phyloP scores from a whole-genome alignment of 2,329 filamentous ascomycete genomes.

The Fusarium clavum region DNA sequence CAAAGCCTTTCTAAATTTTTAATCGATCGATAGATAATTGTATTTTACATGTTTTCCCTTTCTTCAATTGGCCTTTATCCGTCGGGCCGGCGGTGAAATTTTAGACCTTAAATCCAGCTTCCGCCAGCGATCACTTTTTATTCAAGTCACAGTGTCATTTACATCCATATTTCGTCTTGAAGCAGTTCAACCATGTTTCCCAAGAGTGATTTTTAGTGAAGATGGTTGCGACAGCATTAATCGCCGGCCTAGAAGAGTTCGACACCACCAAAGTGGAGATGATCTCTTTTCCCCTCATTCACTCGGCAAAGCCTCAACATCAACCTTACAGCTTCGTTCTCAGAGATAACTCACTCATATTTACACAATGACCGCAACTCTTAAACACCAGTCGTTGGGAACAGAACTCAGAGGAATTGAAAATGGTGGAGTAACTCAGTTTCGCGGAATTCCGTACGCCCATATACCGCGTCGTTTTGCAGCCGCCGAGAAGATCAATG shows the following conservation, averaged over 20 bases:
- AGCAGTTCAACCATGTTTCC: too few species aligned
- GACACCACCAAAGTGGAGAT: neutral
- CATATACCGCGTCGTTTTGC: conserved; percentile 6
- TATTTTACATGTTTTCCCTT: fast-evolving
- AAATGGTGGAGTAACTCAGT: neutral
- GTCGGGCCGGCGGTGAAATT: too few species aligned
- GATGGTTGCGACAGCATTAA: too few species aligned
- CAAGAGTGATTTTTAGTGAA: too few species aligned
- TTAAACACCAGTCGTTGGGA: neutral
- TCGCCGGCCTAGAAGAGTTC: neutral
- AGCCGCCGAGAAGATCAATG: neutral
- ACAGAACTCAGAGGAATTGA: neutral
- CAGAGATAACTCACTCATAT: fast-evolving
- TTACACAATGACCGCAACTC: neutral
- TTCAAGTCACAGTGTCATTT: too few species aligned
- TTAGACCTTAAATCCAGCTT: neutral
- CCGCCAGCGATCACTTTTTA: neutral
- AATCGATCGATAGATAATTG: neutral
- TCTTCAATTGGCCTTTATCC: neutral
- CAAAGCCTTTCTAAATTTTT: neutral
- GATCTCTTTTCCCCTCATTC: neutral
- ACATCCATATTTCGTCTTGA: too few species aligned
- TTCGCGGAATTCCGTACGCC: conserved; percentile 14
- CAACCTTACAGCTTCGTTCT: neutral
- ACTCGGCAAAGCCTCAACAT: neutral